Evolutionary conservation across 2,329 filamentous ascomycete species (phyloP), one percentile per base, ranked within the genome.

Genomic region (Onygenales sp.): DNA sequence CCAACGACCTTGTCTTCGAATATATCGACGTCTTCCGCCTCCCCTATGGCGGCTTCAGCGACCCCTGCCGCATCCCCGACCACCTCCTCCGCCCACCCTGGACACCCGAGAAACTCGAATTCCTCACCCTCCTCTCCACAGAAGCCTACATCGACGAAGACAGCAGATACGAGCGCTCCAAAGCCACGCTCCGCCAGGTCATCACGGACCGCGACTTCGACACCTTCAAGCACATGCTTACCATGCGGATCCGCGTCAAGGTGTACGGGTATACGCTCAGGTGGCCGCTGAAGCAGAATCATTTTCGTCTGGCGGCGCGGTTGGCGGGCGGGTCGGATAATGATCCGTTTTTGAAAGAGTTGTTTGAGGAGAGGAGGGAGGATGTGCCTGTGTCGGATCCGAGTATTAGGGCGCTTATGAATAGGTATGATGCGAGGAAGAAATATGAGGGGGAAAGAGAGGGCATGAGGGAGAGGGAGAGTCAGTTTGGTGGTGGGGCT

Each of bases 71-170:
- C 6, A 66, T 75, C 43, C 72, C 72, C 0, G 65, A 71, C 43
- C 67, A 68, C 48, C 53, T 75, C 2, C 64, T 75, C 2, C 53
- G 59, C 7, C 44, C 58, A 0, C 70, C 71, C 3, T 75, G 71
- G 71, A 71, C 69, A 0, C 59, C 64, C 5, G 53, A 64, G 7
- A 69, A 72, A 41, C 60, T 74, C 5, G 64, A 69, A 31, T 65
- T 75, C 8, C 62, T 75, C 2, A 59, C 66, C 11, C 55, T 75
- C 0, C 57, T 75, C 0, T 63, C 68, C 1, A 54, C 56, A 11
- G 64, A 67, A 32, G 68, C 69, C 5, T 71, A 68, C 39, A 61
- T 72, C n/a, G 69, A 72, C 49, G 65, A 67, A 21, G 64, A 70
- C 35, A 56, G 62, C 36, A 54, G 50, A 2, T 59, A 57, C 7